These are phyloP conservation scores for Sugiyamaella boreocaroliniensis DNA, from an alignment of 805 yeast genomes.

Conservation along the genomic window DNA sequence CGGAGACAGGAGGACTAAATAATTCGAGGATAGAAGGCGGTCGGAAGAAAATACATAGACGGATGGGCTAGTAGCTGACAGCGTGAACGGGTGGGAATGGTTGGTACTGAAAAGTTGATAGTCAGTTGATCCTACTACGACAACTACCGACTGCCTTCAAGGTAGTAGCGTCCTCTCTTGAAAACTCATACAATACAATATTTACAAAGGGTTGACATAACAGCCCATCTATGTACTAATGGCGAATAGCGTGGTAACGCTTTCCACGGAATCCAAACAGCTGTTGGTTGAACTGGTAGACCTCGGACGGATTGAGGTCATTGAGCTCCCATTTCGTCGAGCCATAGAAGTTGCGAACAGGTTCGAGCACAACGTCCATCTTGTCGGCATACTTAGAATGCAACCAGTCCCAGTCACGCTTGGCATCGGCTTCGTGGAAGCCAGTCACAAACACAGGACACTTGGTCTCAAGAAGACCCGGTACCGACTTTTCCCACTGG, in stretches of 20 bases:
- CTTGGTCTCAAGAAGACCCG: constrained; percentile 84
- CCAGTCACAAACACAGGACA: constrained; percentile 91
- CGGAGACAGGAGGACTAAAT: too few species aligned
- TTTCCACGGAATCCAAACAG: constrained; percentile 93
- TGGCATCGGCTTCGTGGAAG: constrained; percentile 67
- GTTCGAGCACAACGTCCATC: constrained; percentile 73
- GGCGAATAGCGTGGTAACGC: constrained; percentile 77
- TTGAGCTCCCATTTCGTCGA: constrained; percentile 93
- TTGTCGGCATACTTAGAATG: constrained; percentile 60
- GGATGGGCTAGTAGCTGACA: too few species aligned
- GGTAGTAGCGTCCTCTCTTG: neutral
- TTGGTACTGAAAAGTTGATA: too few species aligned
- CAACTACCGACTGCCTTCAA: too few species aligned
- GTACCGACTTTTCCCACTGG: constrained; percentile 78
- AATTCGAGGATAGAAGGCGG: too few species aligned
- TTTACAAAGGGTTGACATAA: neutral
- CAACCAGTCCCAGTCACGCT: constrained; percentile 68
- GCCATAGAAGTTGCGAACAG: constrained; percentile 64
- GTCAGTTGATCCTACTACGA: too few species aligned
- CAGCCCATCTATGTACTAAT: constrained; percentile 1
- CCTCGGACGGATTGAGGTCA: constrained; percentile 86
- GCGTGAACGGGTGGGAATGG: too few species aligned
- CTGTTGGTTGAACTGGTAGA: constrained; percentile 84
- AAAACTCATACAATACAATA: neutral
- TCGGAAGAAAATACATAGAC: too few species aligned